A percentile compares a stretch with the other conserved stretches of the same genome.
Conservation (phyloP, 176 grass and related monocot species). For the Ensete glaucum region DNA sequence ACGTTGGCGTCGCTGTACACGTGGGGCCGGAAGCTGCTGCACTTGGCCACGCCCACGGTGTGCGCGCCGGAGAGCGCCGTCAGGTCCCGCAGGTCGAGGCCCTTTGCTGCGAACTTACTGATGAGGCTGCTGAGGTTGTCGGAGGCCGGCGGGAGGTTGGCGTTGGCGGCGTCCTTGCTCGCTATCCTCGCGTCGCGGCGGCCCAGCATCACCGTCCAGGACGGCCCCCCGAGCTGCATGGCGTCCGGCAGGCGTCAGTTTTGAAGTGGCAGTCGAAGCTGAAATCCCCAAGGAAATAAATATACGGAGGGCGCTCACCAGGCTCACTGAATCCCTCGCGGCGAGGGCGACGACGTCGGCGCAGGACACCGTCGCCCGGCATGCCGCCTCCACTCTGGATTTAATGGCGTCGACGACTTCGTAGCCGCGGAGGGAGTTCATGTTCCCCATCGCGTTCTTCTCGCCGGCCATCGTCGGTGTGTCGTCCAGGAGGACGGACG, state of each 20-base stretch:
- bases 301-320: neutral
- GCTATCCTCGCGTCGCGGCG: neutral
- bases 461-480: slow-evolving; percentile 9
- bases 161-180: slow-evolving; percentile 3
- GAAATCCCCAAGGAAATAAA: too few species aligned
- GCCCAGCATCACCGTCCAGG: neutral
- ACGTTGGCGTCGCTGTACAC: slow-evolving; percentile 6
- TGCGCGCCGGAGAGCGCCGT: slow-evolving; percentile 17
- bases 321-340: neutral
- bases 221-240: slow-evolving; percentile 5
- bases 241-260: too few species aligned
- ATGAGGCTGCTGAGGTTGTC: neutral
- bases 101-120: slow-evolving; percentile 11
- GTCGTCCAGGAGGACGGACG: slow-evolving; percentile 12
- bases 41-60: neutral
- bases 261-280: too few species aligned
- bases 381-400: slow-evolving; percentile 27
- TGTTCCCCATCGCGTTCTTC: neutral
- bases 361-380: slow-evolving; percentile 24
- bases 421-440: slow-evolving; percentile 14
- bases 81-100: slow-evolving; percentile 2
- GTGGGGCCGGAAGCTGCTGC: slow-evolving; percentile 10
- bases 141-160: slow-evolving; percentile 6
- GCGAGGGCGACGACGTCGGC: slow-evolving; percentile 20
- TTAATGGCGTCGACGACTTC: slow-evolving; percentile 12